A percentile compares a stretch with the other conserved stretches of the same genome.
Evolutionary conservation across 371 early-diverging fungal species (phyloP).

Genomic region (Mortierella sp.): DNA sequence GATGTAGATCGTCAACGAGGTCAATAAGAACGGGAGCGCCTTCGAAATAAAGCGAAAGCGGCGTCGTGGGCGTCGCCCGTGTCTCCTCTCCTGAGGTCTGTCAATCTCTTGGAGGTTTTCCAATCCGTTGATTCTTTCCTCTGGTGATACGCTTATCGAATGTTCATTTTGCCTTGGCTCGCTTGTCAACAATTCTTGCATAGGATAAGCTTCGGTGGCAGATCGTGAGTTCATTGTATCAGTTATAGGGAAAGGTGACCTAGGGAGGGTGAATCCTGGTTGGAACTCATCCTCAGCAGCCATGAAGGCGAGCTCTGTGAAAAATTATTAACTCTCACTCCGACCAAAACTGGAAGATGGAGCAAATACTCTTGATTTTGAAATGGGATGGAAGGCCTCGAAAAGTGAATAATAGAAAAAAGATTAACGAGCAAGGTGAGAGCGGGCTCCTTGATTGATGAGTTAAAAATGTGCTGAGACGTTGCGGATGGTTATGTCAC

Average conservation of each 20-base stretch:
- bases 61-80: constrained; percentile 11
- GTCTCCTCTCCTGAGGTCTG: neutral
- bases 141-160: neutral
- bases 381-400: neutral
- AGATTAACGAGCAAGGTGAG: neutral
- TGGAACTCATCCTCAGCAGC: constrained; percentile 37
- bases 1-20: constrained; percentile 46
- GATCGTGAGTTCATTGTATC: neutral
- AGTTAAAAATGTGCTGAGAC: neutral
- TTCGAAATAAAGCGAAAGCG: constrained; percentile 20
- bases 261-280: constrained; percentile 28
- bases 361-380: neutral
- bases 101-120: constrained; percentile 16
- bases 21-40: constrained; percentile 43
- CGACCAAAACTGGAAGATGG: neutral
- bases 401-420: neutral
- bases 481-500: neutral
- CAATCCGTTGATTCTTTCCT: neutral
- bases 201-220: neutral
- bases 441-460: neutral
- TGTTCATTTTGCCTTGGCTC: constrained; percentile 3
- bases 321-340: neutral
- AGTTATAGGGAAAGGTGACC: neutral
- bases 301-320: constrained; percentile 22
- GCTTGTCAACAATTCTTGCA: neutral